Conservation (phyloP, 495 filamentous ascomycete genomes). For the Penicillium angulare region DNA sequence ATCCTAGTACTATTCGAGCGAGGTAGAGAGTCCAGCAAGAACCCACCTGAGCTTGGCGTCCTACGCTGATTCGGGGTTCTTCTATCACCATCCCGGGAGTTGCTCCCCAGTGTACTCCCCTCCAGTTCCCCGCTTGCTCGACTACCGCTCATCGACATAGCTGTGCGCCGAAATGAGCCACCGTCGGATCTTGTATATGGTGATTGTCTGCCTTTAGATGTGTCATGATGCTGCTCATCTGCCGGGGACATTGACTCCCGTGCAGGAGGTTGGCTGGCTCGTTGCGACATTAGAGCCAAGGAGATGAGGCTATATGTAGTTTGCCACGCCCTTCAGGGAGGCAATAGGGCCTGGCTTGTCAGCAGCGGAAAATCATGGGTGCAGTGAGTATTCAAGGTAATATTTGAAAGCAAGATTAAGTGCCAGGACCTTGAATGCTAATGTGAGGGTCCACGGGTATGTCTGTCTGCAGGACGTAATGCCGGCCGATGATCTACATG, state of each 20-base stretch:
- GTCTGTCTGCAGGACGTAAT: not conserved
- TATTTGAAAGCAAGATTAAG: not conserved
- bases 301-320: constrained; percentile 18
- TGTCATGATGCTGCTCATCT: constrained; percentile 13
- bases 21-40: constrained; percentile 44
- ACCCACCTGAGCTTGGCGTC: constrained; percentile 42
- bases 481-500: not conserved
- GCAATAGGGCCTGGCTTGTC: constrained; percentile 22
- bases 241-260: constrained; percentile 16
- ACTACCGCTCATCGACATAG: constrained; percentile 30
- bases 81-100: constrained; percentile 38
- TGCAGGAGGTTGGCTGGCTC: constrained; percentile 15
- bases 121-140: constrained; percentile 38
- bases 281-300: constrained; percentile 25
- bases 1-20: constrained; percentile 28
- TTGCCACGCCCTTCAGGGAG: constrained; percentile 22
- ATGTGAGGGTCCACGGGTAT: not conserved
- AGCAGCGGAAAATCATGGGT: constrained; percentile 19
- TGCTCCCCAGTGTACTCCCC: constrained; percentile 40
- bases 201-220: constrained; percentile 1
- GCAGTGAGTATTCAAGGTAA: not conserved
- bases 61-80: constrained; percentile 27
- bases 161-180: constrained; percentile 13
- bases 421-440: not conserved
- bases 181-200: constrained; percentile 17